Evolutionary conservation across 208 protist genomes (phyloP), one percentile per base, ranked within the genome.

Genomic region (Trypanosoma grayi): DNA sequence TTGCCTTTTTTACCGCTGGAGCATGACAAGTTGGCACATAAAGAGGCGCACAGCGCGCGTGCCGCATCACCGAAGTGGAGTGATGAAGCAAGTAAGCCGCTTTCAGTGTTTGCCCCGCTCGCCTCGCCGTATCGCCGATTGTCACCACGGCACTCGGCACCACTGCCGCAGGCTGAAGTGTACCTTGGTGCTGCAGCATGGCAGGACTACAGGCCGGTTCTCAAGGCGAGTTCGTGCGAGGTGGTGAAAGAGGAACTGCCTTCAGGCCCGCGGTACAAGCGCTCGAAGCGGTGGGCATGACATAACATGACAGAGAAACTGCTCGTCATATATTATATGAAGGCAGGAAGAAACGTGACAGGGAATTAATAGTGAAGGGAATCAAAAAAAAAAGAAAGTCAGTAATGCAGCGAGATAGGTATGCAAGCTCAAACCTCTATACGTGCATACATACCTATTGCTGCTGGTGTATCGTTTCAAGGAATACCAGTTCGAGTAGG

Each of bases 231-330:
- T 55, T 54, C 34, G 10, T 20, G 34, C 16, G 36, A 25, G 9
- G 24, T 14, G 34, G 4, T 16, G 2, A 22, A 34, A 30, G 36
- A 47, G 20, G 11, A 2, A 7, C n/a, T n/a, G 30, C 16, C 40
- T 30, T 50, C 31, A 16, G 37, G 3, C 9, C 39, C 60, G 18
- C 18, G 39, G 11, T 57, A 66, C 37, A 66, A 66, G 18, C 60
- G 60, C 10, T 66, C 60, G 0, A 66, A 48, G 28, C 60, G 60
- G 2, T 66, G 60, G 60, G 40, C 37, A 28, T 66, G 31, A 63
- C 20, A 50, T n/a, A n/a, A n/a, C n/a, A n/a, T n/a, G n/a, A n/a
- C n/a, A 51, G 22, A 18, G 34, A 45, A 50, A 39, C 25, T 4
- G 18, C 27, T 52, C 5, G 20, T 52, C 30, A 4, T 24, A 7